Conservation (phyloP, 345 rosid genomes). For the Rhodamnia argentea region DNA sequence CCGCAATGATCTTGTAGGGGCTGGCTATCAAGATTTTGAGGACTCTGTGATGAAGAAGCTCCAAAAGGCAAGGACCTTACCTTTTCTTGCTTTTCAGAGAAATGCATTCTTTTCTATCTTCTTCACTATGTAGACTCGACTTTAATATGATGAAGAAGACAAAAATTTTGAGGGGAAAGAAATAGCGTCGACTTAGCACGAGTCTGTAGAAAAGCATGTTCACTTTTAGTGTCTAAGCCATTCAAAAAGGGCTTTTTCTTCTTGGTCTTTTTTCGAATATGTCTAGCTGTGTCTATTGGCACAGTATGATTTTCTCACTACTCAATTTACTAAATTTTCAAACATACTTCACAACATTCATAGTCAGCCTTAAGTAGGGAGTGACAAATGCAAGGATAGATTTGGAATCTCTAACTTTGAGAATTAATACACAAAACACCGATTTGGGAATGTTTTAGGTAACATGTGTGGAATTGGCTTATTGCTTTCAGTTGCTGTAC, state of each 20-base stretch:
- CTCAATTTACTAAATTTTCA: neutral
- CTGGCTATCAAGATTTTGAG: conserved; percentile 70
- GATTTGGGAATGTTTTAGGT: neutral
- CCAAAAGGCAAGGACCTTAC: conserved; percentile 23
- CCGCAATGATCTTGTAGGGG: conserved; percentile 49
- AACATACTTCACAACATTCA: neutral
- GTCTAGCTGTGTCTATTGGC: neutral
- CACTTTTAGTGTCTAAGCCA: neutral
- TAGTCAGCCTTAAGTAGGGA: neutral
- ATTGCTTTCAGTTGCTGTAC: neutral
- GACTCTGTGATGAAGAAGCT: conserved; percentile 59
- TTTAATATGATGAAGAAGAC: neutral
- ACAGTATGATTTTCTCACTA: neutral
- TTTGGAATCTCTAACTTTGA: neutral
- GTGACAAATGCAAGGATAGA: neutral
- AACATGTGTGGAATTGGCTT: neutral
- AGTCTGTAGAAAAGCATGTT: neutral
- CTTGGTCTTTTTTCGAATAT: neutral
- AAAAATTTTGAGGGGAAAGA: neutral
- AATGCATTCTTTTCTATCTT: neutral
- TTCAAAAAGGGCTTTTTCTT: neutral
- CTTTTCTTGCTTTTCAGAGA: neutral
- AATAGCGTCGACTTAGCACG: neutral
- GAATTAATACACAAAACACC: neutral
- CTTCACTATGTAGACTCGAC: neutral